Evolutionary conservation across 257 asterid species (phyloP), one percentile per base, ranked within the genome.

Genomic region (Forsythia suspensa): DNA sequence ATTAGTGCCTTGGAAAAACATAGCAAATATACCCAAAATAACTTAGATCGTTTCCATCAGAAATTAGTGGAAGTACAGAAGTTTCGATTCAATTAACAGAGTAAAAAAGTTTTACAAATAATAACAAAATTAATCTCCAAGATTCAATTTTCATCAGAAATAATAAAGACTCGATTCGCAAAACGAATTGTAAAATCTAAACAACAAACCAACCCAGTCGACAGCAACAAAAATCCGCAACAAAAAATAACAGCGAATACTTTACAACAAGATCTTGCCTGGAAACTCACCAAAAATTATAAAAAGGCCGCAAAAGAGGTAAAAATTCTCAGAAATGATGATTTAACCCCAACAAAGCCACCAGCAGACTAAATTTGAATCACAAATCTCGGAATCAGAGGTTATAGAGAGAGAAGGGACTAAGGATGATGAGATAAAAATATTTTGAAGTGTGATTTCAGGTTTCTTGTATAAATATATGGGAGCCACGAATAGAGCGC

Each of bases 401-500:
- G 67, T 80, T 87, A 83, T 75, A 66, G 79, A 82, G 83, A 37
- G 79, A 55, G 61, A 74, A 51, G 7, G 63, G 12, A 29, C 34
- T 15, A 71, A 63, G 74, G 38, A 36, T 57, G 66, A 68, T 57
- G 24, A 44, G 29, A 57, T 29, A 61, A 8, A n/a, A 61, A 9
- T 61, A 61, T 61, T 61, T 29, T 29, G 34, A 29, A 29, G 34
- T 29, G 34, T 29, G 34, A 29, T 29, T 1, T 1, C 34, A 29
- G 34, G 1, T 20, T 80, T 39, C 11, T 40, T 75, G 43, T 18
- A 12, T 48, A 46, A 37, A 78, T 78, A 84, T 77, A 79, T 10
- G 43, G 70, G 88, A 74, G 91, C 68, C 82, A 20, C 11, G 82
- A 77, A 61, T 38, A 79, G 57, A 13, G 16, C 70, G 92, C 82